A percentile compares a stretch with the other conserved stretches of the same genome.
phyloP scores from a whole-genome alignment of 805 yeast genomes.

The Suhomyces kilbournensis region DNA sequence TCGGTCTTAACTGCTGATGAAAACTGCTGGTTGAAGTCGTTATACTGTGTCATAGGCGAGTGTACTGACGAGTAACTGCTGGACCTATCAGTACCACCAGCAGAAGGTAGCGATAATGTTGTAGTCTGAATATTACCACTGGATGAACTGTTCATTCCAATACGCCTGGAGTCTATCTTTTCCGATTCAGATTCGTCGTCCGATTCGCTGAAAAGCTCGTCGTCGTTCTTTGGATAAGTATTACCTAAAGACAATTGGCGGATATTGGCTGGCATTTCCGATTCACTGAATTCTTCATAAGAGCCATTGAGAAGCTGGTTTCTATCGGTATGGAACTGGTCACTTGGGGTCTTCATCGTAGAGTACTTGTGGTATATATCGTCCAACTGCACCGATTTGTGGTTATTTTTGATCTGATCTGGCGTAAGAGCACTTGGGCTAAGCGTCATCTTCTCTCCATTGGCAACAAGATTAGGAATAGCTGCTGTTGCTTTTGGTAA shows the following conservation, averaged over 20 bases:
- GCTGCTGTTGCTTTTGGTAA: not conserved
- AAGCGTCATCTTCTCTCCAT: not conserved
- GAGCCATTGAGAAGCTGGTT: conserved; percentile 37
- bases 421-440: not conserved
- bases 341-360: conserved; percentile 38
- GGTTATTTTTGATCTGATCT: conserved; percentile 16
- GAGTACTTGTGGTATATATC: conserved; percentile 44
- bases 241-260: conserved; percentile 25
- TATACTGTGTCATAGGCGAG: conserved; percentile 42
- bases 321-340: conserved; percentile 34
- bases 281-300: conserved; percentile 33
- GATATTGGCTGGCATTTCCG: conserved; percentile 30
- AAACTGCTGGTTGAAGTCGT: conserved; percentile 41
- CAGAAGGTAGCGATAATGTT: conserved; percentile 23
- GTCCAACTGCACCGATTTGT: conserved; percentile 37
- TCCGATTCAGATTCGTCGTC: conserved; percentile 22
- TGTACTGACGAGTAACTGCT: conserved; percentile 38
- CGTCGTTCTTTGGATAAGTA: conserved; percentile 37
- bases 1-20: conserved; percentile 17
- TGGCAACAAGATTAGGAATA: not conserved
- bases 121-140: conserved; percentile 6
- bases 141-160: conserved; percentile 12
- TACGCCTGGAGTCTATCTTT: conserved; percentile 18
- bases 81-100: conserved; percentile 22
- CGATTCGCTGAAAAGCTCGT: conserved; percentile 35